A percentile compares a stretch with the other conserved stretches of the same genome.
These are phyloP conservation scores for Verticillium nonalfalfae DNA, from an alignment of 2,329 filamentous ascomycete species.

Conservation along the genomic window DNA sequence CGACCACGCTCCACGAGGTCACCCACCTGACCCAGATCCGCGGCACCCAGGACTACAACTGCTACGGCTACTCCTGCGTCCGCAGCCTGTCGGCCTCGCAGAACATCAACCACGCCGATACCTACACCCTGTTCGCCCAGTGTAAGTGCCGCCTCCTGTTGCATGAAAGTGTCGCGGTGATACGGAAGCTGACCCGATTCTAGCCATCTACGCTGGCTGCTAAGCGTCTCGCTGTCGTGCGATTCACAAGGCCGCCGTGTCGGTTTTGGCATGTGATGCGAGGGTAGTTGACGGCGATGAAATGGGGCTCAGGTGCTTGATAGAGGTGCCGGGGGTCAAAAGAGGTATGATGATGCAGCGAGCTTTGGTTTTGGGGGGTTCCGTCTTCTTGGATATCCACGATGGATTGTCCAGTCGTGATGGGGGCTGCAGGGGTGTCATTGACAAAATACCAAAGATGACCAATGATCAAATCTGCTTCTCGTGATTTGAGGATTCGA, in stretches of 20 bases:
- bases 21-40: slow-evolving; percentile 54
- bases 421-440: background rate
- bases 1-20: slow-evolving; percentile 58
- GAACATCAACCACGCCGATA: slow-evolving; percentile 60
- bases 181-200: background rate
- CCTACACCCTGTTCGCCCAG: slow-evolving; percentile 35
- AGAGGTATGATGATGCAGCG: background rate
- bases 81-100: slow-evolving; percentile 34
- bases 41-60: slow-evolving; percentile 52
- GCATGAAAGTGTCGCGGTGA: background rate
- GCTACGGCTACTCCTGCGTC: slow-evolving; percentile 50
- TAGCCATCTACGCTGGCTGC: slow-evolving; percentile 30
- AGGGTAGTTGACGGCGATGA: background rate
- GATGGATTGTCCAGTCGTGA: background rate
- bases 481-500: no score
- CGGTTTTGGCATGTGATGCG: background rate
- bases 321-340: background rate
- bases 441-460: background rate
- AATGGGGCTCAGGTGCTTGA: background rate
- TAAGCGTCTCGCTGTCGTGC: slow-evolving; percentile 16
- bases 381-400: background rate
- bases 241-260: no score
- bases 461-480: no score
- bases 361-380: background rate
- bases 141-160: background rate